These are phyloP conservation scores for Candida coquimbonensis DNA, from an alignment of 805 yeast genomes.

Conservation along the genomic window DNA sequence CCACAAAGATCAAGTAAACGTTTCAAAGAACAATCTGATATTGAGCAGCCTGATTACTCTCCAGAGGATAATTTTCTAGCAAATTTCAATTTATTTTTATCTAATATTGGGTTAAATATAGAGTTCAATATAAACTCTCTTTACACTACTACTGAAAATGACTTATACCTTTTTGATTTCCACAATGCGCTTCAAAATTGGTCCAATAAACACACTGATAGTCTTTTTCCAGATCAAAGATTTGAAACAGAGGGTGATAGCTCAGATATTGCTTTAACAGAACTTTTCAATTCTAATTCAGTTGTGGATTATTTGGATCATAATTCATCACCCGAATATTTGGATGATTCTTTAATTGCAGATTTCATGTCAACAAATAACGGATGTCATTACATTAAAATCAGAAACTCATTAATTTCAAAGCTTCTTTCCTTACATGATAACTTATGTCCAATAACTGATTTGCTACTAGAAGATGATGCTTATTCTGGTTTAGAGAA, in stretches of 20 bases:
- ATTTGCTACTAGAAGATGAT: slow-evolving; percentile 32
- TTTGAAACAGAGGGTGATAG: background rate
- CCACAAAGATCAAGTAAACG: slow-evolving; percentile 35
- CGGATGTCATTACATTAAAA: slow-evolving; percentile 31
- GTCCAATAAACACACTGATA: slow-evolving; percentile 24
- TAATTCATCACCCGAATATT: slow-evolving; percentile 7
- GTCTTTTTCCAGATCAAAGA: slow-evolving; percentile 13
- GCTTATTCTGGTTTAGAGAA: slow-evolving; percentile 10
- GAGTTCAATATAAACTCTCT: slow-evolving; percentile 3
- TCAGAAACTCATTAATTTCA: slow-evolving; percentile 27
- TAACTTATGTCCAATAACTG: slow-evolving; percentile 27
- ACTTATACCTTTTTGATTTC: slow-evolving; percentile 7
- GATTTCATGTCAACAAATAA: slow-evolving; percentile 23
- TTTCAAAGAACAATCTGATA: slow-evolving; percentile 26
- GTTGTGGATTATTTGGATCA: slow-evolving; percentile 15
- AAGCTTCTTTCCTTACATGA: slow-evolving; percentile 13
- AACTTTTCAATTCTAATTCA: slow-evolving; percentile 26
- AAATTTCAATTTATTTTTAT: slow-evolving; percentile 6
- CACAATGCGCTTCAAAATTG: slow-evolving; percentile 12
- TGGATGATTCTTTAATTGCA: slow-evolving; percentile 14
- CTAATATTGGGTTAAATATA: background rate
- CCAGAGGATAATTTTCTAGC: slow-evolving; percentile 4
- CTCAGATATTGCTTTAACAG: slow-evolving; percentile 20
- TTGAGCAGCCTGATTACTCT: slow-evolving; percentile 1
- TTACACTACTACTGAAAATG: background rate